Percentiles rank a stretch among this genome's conserved stretches.
These are phyloP conservation scores for Diplogelasinospora grovesii DNA, from an alignment of 495 filamentous ascomycete genomes.

Conservation along the genomic window DNA sequence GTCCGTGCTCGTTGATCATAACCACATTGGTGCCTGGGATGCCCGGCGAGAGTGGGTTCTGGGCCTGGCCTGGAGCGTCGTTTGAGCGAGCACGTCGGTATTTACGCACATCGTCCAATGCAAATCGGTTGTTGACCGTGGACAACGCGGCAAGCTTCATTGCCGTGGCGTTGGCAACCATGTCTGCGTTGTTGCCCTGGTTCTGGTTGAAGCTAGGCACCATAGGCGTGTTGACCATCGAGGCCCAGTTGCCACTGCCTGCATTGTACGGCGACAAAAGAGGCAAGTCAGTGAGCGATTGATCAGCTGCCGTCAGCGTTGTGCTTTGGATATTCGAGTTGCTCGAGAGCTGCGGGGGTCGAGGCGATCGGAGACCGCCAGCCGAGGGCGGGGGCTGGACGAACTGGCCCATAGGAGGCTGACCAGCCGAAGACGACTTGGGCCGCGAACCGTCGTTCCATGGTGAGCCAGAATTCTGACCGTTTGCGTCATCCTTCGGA, in stretches of 20 bases:
- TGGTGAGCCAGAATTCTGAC: constrained; percentile 64
- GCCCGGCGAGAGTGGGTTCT: constrained; percentile 39
- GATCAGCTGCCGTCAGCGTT: constrained; percentile 68
- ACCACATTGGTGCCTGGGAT: constrained; percentile 59
- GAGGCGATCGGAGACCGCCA: constrained; percentile 77
- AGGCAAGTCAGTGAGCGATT: constrained; percentile 59
- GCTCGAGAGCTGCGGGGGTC: constrained; percentile 55
- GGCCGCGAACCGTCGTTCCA: constrained; percentile 69
- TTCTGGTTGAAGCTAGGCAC: constrained; percentile 68
- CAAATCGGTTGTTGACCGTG: constrained; percentile 97
- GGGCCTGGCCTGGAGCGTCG: constrained; percentile 56
- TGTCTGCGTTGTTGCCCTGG: constrained; percentile 65
- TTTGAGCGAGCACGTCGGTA: constrained; percentile 87
- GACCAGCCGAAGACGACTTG: constrained; percentile 79
- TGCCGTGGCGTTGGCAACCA: constrained; percentile 97
- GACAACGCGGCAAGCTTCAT: constrained; percentile 98
- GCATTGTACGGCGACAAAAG: constrained; percentile 83
- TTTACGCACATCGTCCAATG: constrained; percentile 90
- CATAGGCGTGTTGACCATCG: constrained; percentile 97
- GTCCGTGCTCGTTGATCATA: constrained; percentile 89
- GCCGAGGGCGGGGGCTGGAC: constrained; percentile 73
- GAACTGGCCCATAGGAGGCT: constrained; percentile 95
- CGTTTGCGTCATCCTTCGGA: constrained; percentile 48
- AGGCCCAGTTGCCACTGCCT: constrained; percentile 93
- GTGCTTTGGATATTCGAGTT: constrained; percentile 73